A percentile compares a stretch with the other conserved stretches of the same genome.
These are phyloP conservation scores for Eucalyptus curtisii DNA, from an alignment of 345 rosid genomes.

Conservation along the genomic window DNA sequence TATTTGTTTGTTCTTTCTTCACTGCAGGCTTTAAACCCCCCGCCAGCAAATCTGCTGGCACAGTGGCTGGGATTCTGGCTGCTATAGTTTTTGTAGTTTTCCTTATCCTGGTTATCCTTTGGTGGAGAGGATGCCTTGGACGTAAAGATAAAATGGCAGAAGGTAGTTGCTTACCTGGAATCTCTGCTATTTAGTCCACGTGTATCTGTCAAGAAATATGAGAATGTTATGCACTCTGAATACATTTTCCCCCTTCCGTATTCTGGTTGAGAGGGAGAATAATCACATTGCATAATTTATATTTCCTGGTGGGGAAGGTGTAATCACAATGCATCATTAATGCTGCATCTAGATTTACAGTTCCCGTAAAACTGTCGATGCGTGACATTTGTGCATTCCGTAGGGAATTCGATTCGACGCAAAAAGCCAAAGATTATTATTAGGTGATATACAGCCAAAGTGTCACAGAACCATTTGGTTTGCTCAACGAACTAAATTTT, in stretches of 20 bases:
- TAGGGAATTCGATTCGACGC: background rate
- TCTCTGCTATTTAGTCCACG: background rate
- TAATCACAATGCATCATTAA: background rate
- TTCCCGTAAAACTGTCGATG: no score
- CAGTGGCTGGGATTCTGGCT: background rate
- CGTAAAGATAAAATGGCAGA: background rate
- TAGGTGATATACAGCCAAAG: background rate
- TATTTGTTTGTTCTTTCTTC: background rate
- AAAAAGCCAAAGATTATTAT: background rate
- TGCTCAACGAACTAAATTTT: background rate
- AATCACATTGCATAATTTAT: background rate
- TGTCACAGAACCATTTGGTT: background rate
- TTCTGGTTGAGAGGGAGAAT: background rate
- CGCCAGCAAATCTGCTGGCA: background rate
- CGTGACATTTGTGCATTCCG: background rate
- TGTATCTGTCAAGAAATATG: background rate
- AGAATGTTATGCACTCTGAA: background rate
- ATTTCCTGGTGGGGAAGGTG: background rate
- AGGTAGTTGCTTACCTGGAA: background rate
- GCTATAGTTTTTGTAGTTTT: background rate
- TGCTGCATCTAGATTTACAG: background rate
- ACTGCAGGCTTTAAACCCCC: background rate
- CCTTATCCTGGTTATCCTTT: background rate
- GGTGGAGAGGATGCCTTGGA: conserved; percentile 1
- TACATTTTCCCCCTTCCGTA: background rate